A percentile compares a stretch with the other conserved stretches of the same genome.
Conservation (phyloP, 2,329 filamentous ascomycete species). For the Cyphellophora attinorum region DNA sequence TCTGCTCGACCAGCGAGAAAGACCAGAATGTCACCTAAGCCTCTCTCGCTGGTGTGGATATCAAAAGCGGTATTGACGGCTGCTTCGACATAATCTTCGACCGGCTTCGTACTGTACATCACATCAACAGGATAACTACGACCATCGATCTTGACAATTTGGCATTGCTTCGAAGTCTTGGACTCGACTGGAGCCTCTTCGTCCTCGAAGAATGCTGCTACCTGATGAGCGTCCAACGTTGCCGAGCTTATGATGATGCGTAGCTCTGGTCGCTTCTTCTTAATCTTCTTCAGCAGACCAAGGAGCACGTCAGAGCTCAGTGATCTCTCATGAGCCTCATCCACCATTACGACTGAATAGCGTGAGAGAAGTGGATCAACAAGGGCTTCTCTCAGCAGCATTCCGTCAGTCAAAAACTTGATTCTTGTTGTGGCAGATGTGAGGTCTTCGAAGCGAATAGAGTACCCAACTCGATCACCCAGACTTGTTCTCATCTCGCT, state of each 20-base stretch:
- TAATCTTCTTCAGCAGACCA: conserved; percentile 83
- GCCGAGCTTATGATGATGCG: conserved; percentile 88
- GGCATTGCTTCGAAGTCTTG: conserved; percentile 34
- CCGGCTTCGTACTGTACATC: conserved; percentile 66
- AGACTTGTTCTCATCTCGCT: conserved; percentile 79
- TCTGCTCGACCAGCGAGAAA: conserved; percentile 91
- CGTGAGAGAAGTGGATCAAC: conserved; percentile 83
- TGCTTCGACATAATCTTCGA: conserved; percentile 78
- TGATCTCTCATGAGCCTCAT: conserved; percentile 91
- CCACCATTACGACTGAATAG: conserved; percentile 95
- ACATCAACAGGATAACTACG: conserved; percentile 82
- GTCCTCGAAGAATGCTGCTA: conserved; percentile 65
- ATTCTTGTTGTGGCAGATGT: conserved; percentile 78
- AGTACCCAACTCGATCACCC: conserved; percentile 87
- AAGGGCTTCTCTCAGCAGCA: conserved; percentile 82
- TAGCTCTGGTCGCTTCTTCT: conserved; percentile 67
- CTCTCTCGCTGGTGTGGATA: conserved; percentile 70
- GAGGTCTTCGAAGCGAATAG: conserved; percentile 83
- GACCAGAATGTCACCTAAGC: conserved; percentile 75
- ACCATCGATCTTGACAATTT: conserved; percentile 77
- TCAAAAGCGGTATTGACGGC: conserved; percentile 76
- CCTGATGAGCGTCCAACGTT: conserved; percentile 81
- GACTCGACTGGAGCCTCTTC: conserved; percentile 27
- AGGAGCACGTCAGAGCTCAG: conserved; percentile 86
- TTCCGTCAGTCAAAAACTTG: conserved; percentile 90